Evolutionary conservation across 192 early-diverging fungal species (phyloP), one percentile per base, ranked within the genome.

Genomic region (Backusella luteola): DNA sequence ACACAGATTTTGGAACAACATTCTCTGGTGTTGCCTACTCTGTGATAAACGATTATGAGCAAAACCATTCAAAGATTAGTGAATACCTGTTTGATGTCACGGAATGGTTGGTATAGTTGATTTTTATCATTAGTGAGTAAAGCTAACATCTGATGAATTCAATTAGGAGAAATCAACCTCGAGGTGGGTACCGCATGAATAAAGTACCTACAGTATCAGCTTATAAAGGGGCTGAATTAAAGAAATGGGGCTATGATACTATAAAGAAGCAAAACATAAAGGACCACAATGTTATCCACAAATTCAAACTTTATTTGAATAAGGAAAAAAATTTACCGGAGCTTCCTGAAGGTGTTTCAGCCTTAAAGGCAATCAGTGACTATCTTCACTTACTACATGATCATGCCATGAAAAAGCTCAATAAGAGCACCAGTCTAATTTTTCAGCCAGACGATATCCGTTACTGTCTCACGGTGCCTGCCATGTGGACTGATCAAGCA

Each of bases 401-500:
- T 29, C 23, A 63, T 63, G 23, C 56, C 9, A 14, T 63, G 23
- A 63, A 2, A 26, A 21, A 12, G 12, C 3, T 63, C 9, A 23
- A 23, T 69, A 38, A 12, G 41, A 39, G 8, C 9, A 41, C 7
- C 7, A 19, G 11, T 17, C 3, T 17, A 4, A 34, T 11, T 41
- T 69, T 38, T 4, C 29, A 1, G 4, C 17, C 15, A 17, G 35
- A 41, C 4, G 35, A 69, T 23, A 3, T 69, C 17, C 35, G 35
- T 3, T 69, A 36, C 9, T 86, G 82, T 69, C 80, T 87, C 12
- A 87, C 86, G 0, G 86, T 87, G 7, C 86, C 86, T 7, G 86
- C 86, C n/a, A 85, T 86, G 81, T 87, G 83, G 83, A 82, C 81
- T 12, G 86, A 86, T 42, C 41, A 39, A 29, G 84, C 84, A 39